phyloP scores from a whole-genome alignment of 202 grass and related monocot genomes.

The Eragrostis tef region DNA sequence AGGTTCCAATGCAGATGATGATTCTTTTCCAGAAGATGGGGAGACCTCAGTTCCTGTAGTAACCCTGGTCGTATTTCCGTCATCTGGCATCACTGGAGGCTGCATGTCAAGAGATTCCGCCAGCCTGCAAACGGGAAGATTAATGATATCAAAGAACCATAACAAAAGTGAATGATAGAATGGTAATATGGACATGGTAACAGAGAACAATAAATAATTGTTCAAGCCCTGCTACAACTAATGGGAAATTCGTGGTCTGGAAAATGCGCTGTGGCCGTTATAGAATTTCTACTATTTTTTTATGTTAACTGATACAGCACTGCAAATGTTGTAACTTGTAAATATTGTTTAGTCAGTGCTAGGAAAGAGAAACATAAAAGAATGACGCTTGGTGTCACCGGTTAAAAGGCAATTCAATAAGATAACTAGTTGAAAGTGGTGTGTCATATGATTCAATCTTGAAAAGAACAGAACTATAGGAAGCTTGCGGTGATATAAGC shows the following conservation, averaged over 20 bases:
- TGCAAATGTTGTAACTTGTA: too few relatives aligned
- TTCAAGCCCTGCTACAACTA: not conserved
- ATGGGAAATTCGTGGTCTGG: not conserved
- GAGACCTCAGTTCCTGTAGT: slow-evolving; percentile 72
- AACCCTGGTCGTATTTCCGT: slow-evolving; percentile 89
- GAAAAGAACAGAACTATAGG: slow-evolving; percentile 14
- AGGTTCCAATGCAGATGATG: slow-evolving; percentile 68
- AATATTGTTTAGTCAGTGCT: too few relatives aligned
- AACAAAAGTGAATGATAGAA: not conserved
- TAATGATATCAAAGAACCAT: slow-evolving; percentile 40
- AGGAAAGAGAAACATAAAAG: not conserved
- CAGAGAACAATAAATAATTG: slow-evolving; percentile 14
- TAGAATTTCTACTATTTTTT: not conserved
- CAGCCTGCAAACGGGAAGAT: slow-evolving; percentile 58
- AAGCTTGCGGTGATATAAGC: not conserved
- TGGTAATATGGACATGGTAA: slow-evolving; percentile 14
- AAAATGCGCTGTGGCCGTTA: not conserved
- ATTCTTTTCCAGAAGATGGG: slow-evolving; percentile 72
- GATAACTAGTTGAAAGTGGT: slow-evolving; percentile 3
- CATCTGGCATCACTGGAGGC: slow-evolving; percentile 95
- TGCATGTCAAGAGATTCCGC: slow-evolving; percentile 98
- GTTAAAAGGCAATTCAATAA: not conserved
- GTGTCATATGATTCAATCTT: slow-evolving; percentile 27
- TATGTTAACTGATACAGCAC: too few relatives aligned
- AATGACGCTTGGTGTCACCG: not conserved